Evolutionary conservation across 1,284 basidiomycete genomes (phyloP).

Genomic region (Rhodotorula mucilaginosa): DNA sequence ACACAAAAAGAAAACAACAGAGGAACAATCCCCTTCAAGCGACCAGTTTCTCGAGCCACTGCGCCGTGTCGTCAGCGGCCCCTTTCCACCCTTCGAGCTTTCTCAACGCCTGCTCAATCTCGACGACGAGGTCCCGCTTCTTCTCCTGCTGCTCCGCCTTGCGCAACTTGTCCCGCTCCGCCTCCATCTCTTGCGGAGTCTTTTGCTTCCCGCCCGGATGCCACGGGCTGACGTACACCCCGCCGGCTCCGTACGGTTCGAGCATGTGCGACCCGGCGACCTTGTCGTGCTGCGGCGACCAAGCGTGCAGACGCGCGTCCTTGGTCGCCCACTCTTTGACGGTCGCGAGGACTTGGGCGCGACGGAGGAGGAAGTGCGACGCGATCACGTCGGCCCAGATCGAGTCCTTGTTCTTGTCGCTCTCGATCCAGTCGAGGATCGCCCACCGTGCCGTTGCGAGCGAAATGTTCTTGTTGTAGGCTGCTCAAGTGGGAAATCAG

Average conservation of each 20-base stretch:
- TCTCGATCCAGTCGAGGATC: constrained; percentile 22
- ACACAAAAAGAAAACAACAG: too few relatives aligned
- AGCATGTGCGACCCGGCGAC: constrained; percentile 11
- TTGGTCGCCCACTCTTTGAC: constrained; percentile 3
- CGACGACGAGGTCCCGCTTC: constrained; percentile 11
- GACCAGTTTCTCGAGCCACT: constrained; percentile 6
- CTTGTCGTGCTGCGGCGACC: constrained; percentile 11
- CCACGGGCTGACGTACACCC: not conserved
- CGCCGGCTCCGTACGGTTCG: not conserved
- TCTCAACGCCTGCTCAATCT: constrained; percentile 14
- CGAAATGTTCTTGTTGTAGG: constrained; percentile 27
- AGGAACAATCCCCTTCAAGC: not conserved
- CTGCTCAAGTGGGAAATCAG: not conserved
- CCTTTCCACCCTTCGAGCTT: constrained; percentile 12
- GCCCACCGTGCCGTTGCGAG: constrained; percentile 24
- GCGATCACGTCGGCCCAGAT: constrained; percentile 26
- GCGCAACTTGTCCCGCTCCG: not conserved
- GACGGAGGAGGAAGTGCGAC: constrained; percentile 21
- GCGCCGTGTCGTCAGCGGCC: not conserved
- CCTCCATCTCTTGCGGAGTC: not conserved
- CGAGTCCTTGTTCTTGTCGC: constrained; percentile 12
- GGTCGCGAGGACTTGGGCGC: not conserved
- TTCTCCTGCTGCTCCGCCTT: not conserved
- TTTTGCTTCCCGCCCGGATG: constrained; percentile 5
- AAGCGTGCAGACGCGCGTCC: constrained; percentile 15